Evolutionary conservation across 2,329 filamentous ascomycete species (phyloP), one percentile per base, ranked within the genome.

Genomic region (Aspergillus amoenus): DNA sequence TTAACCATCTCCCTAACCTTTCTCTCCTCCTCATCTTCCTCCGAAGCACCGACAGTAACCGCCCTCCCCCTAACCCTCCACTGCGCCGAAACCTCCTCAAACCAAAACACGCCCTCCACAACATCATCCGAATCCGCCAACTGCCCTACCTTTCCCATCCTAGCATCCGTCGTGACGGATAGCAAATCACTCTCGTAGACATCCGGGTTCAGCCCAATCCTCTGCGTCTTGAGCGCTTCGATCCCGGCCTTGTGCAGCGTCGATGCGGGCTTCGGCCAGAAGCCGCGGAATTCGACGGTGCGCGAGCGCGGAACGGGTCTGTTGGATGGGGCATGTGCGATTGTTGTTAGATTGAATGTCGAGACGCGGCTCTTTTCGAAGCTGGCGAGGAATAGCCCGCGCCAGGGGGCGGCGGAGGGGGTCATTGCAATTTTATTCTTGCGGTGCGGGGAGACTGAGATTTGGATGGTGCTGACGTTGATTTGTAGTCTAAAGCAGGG

Each of bases 61-160:
- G 88, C 90, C 57, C 78, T 80, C 2, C 93, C 93, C 47, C 87
- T 85, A 34, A 97, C 73, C 58, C 93, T 84, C 93, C 93, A 97
- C 78, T 97, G 93, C 15, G 85, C 88, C 72, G 80, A 83, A 5
- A 81, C 79, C 43, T 88, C 83, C 62, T 84, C 82, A 9, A 87
- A 79, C 93, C 93, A 97, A 72, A 90, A 94, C 11, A 91, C 84
- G 6, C 87, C 90, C 76, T 97, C 93, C n/a, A 93, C 85, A 3
- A 83, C 60, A 81, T 1, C 86, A 86, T 40, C 91, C 86, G 37
- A 87, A 82, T 60, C 79, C 81, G 55, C 85, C 78, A 97, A 74
- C 73, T 97, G 88, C 3, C 80, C 78, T 0, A 89, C 80, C 79
- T 97, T 97, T 58, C 87, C 83, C 91, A 95, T 96, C 45, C 93